These are phyloP conservation scores for Aaosphaeria arxii DNA, from an alignment of 2,329 filamentous ascomycete genomes.

Conservation along the genomic window DNA sequence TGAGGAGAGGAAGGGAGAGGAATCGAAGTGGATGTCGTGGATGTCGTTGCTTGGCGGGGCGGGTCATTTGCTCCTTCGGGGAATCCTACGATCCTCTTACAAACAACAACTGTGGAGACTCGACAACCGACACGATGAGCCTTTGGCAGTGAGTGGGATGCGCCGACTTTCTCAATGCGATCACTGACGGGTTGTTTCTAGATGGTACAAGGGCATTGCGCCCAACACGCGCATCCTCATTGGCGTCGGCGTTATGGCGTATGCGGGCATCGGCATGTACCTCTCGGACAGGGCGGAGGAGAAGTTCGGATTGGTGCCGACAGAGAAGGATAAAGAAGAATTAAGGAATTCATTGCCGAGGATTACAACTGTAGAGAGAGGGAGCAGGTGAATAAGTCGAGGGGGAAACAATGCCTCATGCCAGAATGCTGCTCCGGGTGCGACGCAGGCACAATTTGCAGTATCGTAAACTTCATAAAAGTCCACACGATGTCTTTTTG, in stretches of 20 bases:
- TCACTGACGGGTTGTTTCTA: conserved; percentile 4
- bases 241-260: conserved; percentile 72
- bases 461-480: no score
- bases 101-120: no score
- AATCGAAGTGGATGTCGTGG: no score
- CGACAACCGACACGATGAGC: conserved; percentile 20
- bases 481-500: no score
- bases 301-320: conserved; percentile 68
- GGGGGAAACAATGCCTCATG: no score
- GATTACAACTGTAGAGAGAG: conserved; percentile 44
- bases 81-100: no score
- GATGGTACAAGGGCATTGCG: conserved; percentile 65
- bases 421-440: no score
- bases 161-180: background rate
- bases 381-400: background rate
- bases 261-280: conserved; percentile 72
- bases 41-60: no score
- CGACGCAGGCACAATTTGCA: no score
- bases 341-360: conserved; percentile 61
- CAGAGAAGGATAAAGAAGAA: conserved; percentile 68
- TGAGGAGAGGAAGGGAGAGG: no score
- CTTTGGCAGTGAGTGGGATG: conserved; percentile 33
- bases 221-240: conserved; percentile 68
- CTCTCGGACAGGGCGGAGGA: conserved; percentile 71
- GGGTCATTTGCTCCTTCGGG: no score